Evolutionary conservation across 176 grass and related monocot species (phyloP), one percentile per base, ranked within the genome.

Genomic region (Panicum miliaceum): DNA sequence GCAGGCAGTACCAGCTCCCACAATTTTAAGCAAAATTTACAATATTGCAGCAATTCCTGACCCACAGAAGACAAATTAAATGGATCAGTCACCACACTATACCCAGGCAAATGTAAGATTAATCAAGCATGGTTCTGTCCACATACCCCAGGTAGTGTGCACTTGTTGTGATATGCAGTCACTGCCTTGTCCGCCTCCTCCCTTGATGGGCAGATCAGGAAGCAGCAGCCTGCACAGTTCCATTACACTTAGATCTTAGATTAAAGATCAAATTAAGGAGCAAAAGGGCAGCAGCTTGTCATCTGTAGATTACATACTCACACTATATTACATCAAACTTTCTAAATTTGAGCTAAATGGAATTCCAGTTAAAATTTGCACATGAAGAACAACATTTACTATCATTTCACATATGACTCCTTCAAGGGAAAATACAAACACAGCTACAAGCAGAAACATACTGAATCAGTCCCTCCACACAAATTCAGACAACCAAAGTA

Each of bases 101-200:
- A 48, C 38, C 48, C 26, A 63, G 27, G 53, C 19, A 81, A 19
- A 66, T 84, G 53, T 42, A 84, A 84, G n/a, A 14, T 38, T 38
- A 71, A 86, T n/a, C 41, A 82, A 54, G 27, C 22, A 82, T 16
- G 14, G 22, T 82, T 51, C 19, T 4, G 19, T 66, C 48, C 37
- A 90, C 89, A 81, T 94, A 99, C 97, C 77, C 97, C 97, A 64
- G 91, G 78, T 40, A 99, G 71, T 14, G 93, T 96, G 15, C 61
- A 78, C 86, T 99, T 99, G 88, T 99, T 99, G 86, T 99, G 97
- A 74, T 81, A 96, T 52, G 93, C 88, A 64, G 59, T 58, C 77
- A 99, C 97, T n/a, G 97, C 93, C 91, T 99, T 99, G 81, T 99
- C 97, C 52, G 93, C 97, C 86, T 99, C 97, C 78, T 94, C 82